Percentiles rank a stretch among this genome's conserved stretches.
These are phyloP conservation scores for Komagataea norvegica DNA, from an alignment of 1,139 yeast species.

Conservation along the genomic window DNA sequence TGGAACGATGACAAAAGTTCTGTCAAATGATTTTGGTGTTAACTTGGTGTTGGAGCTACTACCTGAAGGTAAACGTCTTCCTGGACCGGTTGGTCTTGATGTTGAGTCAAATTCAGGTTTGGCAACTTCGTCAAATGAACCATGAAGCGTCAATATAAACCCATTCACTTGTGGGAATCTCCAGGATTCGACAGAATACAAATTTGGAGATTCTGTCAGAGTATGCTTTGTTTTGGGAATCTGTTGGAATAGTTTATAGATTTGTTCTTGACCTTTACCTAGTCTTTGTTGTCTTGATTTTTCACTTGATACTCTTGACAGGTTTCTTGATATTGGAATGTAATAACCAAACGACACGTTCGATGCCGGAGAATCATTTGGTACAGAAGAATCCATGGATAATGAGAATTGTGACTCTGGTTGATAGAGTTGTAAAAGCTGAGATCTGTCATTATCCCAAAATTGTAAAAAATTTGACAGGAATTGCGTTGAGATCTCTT, in stretches of 20 bases:
- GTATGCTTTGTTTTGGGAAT: conserved; percentile 77
- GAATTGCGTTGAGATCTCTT: conserved; percentile 67
- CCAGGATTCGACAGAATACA: conserved; percentile 77
- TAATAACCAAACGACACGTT: conserved; percentile 60
- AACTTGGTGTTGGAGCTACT: conserved; percentile 39
- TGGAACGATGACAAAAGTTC: conserved; percentile 77
- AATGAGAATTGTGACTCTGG: conserved; percentile 81
- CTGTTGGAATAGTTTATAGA: conserved; percentile 54
- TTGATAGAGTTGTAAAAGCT: conserved; percentile 69
- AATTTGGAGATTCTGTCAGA: conserved; percentile 53
- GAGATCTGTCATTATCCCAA: conserved; percentile 79
- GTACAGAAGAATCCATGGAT: conserved; percentile 46
- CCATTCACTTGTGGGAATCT: conserved; percentile 70
- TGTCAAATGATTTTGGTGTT: conserved; percentile 73
- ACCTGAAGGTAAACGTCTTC: conserved; percentile 2
- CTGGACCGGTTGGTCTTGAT: conserved; percentile 2
- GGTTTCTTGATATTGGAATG: conserved; percentile 68
- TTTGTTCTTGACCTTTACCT: conserved; percentile 67
- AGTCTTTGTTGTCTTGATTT: conserved; percentile 54
- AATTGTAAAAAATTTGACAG: conserved; percentile 66
- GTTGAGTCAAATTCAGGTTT: conserved; percentile 42
- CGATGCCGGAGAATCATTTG: conserved; percentile 33
- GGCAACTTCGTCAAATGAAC: conserved; percentile 67
- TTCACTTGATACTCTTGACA: conserved; percentile 60
- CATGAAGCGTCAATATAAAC: conserved; percentile 74